These are phyloP conservation scores for Jasminum sambac DNA, from an alignment of 257 asterid species.

Conservation along the genomic window DNA sequence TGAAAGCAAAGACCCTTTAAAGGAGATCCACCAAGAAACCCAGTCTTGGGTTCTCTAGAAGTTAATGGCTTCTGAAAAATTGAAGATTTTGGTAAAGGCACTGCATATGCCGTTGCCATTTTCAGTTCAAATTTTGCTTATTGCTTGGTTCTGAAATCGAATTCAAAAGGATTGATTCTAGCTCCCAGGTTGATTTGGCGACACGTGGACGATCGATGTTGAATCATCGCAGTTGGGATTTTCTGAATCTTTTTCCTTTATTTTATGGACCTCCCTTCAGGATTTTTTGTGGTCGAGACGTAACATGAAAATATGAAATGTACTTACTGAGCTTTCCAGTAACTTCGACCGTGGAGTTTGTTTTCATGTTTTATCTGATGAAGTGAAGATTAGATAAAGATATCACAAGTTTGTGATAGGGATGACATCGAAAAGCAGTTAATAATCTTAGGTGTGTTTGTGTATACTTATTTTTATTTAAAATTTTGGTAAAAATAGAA, in stretches of 20 bases:
- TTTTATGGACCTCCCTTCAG: not conserved
- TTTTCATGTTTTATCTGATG: too few relatives aligned
- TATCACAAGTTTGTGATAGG: too few relatives aligned
- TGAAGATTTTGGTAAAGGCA: slow-evolving; percentile 46
- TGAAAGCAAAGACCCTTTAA: slow-evolving; percentile 43
- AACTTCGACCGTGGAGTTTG: too few relatives aligned
- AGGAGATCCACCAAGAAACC: slow-evolving; percentile 42
- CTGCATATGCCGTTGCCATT: slow-evolving; percentile 51
- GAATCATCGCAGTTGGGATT: slow-evolving; percentile 28
- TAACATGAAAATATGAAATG: not conserved
- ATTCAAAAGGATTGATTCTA: slow-evolving; percentile 15
- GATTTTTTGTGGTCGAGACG: slow-evolving; percentile 35
- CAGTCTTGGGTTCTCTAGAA: slow-evolving; percentile 39
- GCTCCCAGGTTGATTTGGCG: slow-evolving; percentile 31
- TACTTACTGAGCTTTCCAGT: not conserved
- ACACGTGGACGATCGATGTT: slow-evolving; percentile 45
- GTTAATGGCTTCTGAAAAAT: slow-evolving; percentile 26
- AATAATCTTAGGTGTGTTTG: too few relatives aligned
- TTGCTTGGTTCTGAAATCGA: slow-evolving; percentile 15
- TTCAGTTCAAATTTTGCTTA: slow-evolving; percentile 12
- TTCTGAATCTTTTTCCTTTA: not conserved
- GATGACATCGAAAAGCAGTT: too few relatives aligned
- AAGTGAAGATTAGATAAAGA: too few relatives aligned
- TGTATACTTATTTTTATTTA: too few relatives aligned
- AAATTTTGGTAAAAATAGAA: too few relatives aligned